Base-by-base conservation (phyloP, 1,139 yeast species). In the Debaryomyces sp. region DNA sequence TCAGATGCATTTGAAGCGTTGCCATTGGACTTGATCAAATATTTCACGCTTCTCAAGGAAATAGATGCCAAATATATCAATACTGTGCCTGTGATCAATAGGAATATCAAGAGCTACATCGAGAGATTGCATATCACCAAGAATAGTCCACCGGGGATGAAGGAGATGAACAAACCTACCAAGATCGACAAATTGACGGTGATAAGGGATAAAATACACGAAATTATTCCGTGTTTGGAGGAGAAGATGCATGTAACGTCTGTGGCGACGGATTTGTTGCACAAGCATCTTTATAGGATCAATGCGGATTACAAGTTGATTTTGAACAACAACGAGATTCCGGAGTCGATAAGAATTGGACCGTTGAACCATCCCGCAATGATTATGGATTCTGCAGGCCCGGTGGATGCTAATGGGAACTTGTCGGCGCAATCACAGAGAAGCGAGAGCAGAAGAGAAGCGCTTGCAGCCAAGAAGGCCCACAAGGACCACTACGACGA, bases 161-260 rank as follows among this genome's bases (percentile, higher is more conserved):
- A 38, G 40, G 52, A 48, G 39, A 35, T 36, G 44, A 42, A 29
- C 38, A 40, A 24, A 22, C 32, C 17, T 27, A 43, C 49, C 18
- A 48, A 56, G 61, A 18, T 54, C 22, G 56, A 56, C 30, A 59
- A 67, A 21, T 61, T 76, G 39, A 60, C 53, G 34, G 49, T 53
- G n/a, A 80, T 83, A 44, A 75, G 79, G 49, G 68, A 71, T 46
- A 68, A 75, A 48, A 70, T 85, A 50, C 81, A 79, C 56, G 96
- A 89, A 52, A 77, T 94, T 46, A 84, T 94, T 73, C 98, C 98
- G 0, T 90, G 97, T 56, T 72, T 94, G 51, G 99, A 94, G 63
- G 98, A 94, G 64, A 94, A 94, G 68, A 91, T 94, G 96, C 97
- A 94, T 64, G 97, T 94, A 34, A 95, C 98, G 3, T 86, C 94